Conservation (phyloP, 2,329 filamentous ascomycete genomes). For the Exophiala xenobiotica region DNA sequence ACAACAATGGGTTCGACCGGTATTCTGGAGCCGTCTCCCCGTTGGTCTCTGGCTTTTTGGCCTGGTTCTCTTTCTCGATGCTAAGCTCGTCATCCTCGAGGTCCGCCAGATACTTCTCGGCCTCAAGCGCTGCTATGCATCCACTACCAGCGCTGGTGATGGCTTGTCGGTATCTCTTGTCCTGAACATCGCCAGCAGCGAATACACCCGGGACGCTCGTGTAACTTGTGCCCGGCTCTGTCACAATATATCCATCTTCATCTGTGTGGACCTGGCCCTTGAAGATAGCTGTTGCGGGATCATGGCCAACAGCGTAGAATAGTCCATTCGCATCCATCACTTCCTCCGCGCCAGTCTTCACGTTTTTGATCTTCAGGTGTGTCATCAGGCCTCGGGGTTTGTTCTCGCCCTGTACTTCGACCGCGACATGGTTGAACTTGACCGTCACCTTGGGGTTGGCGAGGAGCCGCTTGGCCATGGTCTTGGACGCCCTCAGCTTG, state of each 20-base stretch:
- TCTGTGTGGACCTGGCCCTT: constrained; percentile 89
- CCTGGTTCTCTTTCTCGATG: constrained; percentile 46
- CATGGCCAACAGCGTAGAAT: constrained; percentile 97
- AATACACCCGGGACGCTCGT: constrained; percentile 92
- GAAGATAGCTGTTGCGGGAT: constrained; percentile 86
- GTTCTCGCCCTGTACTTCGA: constrained; percentile 80
- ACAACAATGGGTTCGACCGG: constrained; percentile 64
- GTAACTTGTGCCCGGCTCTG: constrained; percentile 80
- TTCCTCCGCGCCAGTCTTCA: constrained; percentile 71
- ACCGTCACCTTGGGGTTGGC: constrained; percentile 88
- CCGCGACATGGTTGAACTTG: constrained; percentile 76
- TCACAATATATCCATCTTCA: constrained; percentile 85
- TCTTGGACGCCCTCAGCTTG: constrained; percentile 80
- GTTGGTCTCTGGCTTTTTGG: constrained; percentile 52
- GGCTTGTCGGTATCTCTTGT: constrained; percentile 96
- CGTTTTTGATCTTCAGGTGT: constrained; percentile 79
- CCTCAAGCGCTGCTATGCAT: constrained; percentile 92
- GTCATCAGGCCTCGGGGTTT: constrained; percentile 77
- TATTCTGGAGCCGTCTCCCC: constrained; percentile 59
- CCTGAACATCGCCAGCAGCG: constrained; percentile 95
- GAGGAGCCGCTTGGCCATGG: constrained; percentile 84
- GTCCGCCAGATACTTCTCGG: constrained; percentile 88
- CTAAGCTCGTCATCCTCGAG: constrained; percentile 55
- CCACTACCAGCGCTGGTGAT: constrained; percentile 96
- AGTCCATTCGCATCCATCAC: constrained; percentile 86